A percentile compares a stretch with the other conserved stretches of the same genome.
These are phyloP conservation scores for Backusella macrospora DNA, from an alignment of 192 early-diverging fungal genomes.

Conservation along the genomic window DNA sequence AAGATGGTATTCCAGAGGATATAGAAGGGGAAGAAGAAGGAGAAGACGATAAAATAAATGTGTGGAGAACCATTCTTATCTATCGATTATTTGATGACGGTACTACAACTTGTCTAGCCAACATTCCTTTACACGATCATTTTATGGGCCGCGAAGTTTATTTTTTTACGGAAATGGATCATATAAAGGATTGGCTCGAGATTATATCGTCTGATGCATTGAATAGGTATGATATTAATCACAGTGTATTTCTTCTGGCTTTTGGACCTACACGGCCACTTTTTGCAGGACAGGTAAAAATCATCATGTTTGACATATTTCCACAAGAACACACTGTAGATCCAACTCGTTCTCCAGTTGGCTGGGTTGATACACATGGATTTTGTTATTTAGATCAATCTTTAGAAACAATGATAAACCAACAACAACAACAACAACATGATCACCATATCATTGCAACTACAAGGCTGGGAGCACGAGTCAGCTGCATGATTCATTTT, in stretches of 20 bases:
- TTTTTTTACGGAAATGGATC: constrained; percentile 33
- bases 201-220: constrained; percentile 20
- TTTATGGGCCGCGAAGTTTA: constrained; percentile 36
- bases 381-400: neutral
- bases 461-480: constrained; percentile 24
- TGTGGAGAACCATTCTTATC: constrained; percentile 36
- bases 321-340: neutral
- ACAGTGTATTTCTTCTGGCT: constrained; percentile 31
- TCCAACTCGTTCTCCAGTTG: neutral
- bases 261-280: constrained; percentile 19
- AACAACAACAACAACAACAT: neutral
- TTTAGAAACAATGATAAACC: neutral
- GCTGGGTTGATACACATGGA: constrained; percentile 5
- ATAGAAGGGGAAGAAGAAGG: neutral
- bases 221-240: constrained; percentile 14
- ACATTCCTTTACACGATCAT: constrained; percentile 15
- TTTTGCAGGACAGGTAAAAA: constrained; percentile 6
- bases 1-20: neutral
- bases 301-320: neutral
- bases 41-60: constrained; percentile 1
- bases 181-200: constrained; percentile 25
- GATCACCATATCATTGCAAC: constrained; percentile 15
- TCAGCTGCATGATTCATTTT: constrained; percentile 44
- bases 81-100: constrained; percentile 40
- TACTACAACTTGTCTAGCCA: constrained; percentile 26